A percentile compares a stretch with the other conserved stretches of the same genome.
phyloP scores from a whole-genome alignment of 345 rosid species.

The Mallotus nudiflorus region DNA sequence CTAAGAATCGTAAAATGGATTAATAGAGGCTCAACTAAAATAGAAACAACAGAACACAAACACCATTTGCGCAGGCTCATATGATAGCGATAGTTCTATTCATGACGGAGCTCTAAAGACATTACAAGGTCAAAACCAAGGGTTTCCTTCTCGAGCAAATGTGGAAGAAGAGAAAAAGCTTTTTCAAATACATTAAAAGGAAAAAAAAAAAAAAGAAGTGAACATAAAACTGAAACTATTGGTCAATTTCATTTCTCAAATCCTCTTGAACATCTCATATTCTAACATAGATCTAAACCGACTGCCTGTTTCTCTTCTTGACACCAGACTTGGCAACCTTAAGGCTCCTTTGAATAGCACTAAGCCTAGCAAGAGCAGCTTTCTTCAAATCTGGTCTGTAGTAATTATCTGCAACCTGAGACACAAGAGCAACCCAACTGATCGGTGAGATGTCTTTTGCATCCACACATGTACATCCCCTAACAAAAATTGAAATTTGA shows the following conservation, averaged over 20 bases:
- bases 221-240: neutral
- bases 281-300: constrained; percentile 29
- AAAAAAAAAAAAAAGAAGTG: neutral
- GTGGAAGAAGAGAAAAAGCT: too few species aligned
- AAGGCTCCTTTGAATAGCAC: constrained; percentile 67
- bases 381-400: constrained; percentile 89
- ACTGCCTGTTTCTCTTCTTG: constrained; percentile 89
- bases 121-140: too few species aligned
- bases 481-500: too few species aligned
- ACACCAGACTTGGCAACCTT: constrained; percentile 86
- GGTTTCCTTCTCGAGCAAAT: too few species aligned
- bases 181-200: neutral
- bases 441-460: neutral
- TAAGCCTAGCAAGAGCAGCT: constrained; percentile 82
- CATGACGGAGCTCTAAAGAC: too few species aligned
- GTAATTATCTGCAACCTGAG: constrained; percentile 70
- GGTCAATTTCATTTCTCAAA: neutral
- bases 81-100: too few species aligned
- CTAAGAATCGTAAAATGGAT: too few species aligned
- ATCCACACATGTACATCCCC: too few species aligned
- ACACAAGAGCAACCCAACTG: neutral
- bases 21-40: too few species aligned
- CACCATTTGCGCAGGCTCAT: too few species aligned
- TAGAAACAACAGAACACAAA: too few species aligned
- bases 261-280: constrained; percentile 18